Base-by-base conservation (phyloP, 257 asterid genomes). In the Solanum medicagineum region DNA sequence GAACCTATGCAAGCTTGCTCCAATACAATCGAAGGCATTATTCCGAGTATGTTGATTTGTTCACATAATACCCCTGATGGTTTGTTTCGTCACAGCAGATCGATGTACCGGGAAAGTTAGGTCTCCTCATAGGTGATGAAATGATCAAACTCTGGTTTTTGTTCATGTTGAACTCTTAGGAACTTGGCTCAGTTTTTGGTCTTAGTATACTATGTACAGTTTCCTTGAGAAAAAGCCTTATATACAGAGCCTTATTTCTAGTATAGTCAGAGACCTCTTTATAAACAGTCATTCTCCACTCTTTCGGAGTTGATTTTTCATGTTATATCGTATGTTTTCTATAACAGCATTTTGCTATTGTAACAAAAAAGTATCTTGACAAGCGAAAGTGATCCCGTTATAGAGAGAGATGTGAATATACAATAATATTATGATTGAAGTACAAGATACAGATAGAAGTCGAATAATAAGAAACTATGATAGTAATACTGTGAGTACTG, bases 1-100 rank as follows among this genome's bases (percentile, higher is more conserved):
- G 97, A 71, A 94, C 93, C 1, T 93, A 93, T 36, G 98, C 98
- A n/a, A 94, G 98, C 89, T 90, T 94, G 90, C 85, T 92, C 20
- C 98, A 93, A 86, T 93, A 89, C 84, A 94, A 93, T 87, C 84
- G 90, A 81, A 91, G 86, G 81, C 97, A 84, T 80, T 57, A 86
- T 0, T 90, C 91, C 42, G 90, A 85, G n/a, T 94, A 93, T 88
- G 92, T 92, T 26, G 95, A 93, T 88, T 87, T 93, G 82, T 84
- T 93, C 32, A 53, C 88, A 86, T 94, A 87, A 89, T 49, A 12
- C 49, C 36, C 16, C 19, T 44, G 22, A 15, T 29, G 60, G 73
- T 24, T 20, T 60, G 62, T 77, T 77, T 53, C 47, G 26, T 53
- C 83, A 77, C 47, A 36, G 49, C 32, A 2, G 19, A 65, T 4